phyloP scores from a whole-genome alignment of 148 eudicot species.

The Spergularia bocconei region DNA sequence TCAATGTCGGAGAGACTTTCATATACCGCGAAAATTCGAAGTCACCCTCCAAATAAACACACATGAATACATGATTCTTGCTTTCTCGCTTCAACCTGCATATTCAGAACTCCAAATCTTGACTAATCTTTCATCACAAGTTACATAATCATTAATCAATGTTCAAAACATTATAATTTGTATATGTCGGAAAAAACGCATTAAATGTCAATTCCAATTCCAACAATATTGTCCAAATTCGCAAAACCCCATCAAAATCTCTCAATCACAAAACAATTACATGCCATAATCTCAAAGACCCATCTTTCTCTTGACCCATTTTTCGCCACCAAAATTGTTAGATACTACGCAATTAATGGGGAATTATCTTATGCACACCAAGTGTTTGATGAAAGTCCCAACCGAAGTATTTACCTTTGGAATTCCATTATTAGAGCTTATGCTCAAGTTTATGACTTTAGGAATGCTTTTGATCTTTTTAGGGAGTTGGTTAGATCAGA shows the following conservation, averaged over 20 bases:
- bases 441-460: conserved; percentile 47
- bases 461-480: conserved; percentile 44
- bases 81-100: no score
- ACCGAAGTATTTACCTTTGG: conserved; percentile 66
- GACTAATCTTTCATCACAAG: no score
- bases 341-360: conserved; percentile 55
- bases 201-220: conserved; percentile 43
- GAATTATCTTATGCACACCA: conserved; percentile 60
- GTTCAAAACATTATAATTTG: no score
- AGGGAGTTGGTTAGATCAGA: conserved; percentile 46
- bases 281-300: conserved; percentile 56
- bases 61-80: no score
- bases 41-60: no score
- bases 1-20: no score
- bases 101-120: no score
- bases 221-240: conserved; percentile 45
- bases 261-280: conserved; percentile 55
- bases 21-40: no score
- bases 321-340: conserved; percentile 60
- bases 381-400: conserved; percentile 63
- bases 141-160: no score
- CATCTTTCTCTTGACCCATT: conserved; percentile 70
- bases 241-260: conserved; percentile 47
- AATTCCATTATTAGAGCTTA: conserved; percentile 79
- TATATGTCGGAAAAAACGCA: not conserved